These are phyloP conservation scores for Hypoxylon fragiforme DNA, from an alignment of 495 filamentous ascomycete genomes.

Conservation along the genomic window DNA sequence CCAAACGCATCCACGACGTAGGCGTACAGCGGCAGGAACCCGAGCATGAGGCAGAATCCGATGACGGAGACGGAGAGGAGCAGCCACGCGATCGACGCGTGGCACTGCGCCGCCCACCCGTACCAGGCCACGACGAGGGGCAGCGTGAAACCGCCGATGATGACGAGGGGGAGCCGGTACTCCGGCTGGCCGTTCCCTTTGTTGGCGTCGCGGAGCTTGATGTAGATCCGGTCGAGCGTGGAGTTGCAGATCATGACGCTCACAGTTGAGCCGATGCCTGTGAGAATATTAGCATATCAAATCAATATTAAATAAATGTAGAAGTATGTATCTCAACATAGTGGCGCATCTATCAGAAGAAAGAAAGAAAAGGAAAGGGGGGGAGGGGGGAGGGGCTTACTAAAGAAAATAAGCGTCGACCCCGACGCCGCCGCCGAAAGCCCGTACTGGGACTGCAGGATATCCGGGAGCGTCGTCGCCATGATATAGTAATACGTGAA, in stretches of 20 bases:
- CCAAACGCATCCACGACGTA: conserved; percentile 64
- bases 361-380: too few relatives aligned
- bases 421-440: conserved; percentile 52
- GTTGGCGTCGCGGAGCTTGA: conserved; percentile 45
- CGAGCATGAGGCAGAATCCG: conserved; percentile 47
- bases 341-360: too few relatives aligned
- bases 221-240: conserved; percentile 56
- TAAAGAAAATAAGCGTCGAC: conserved; percentile 52
- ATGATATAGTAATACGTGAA: conserved; percentile 60
- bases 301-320: too few relatives aligned
- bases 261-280: conserved; percentile 54
- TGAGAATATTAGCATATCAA: too few relatives aligned
- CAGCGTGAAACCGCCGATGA: conserved; percentile 47
- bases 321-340: too few relatives aligned
- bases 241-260: conserved; percentile 52
- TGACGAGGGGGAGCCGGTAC: conserved; percentile 54
- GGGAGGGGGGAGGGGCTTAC: too few relatives aligned
- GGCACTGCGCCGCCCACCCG: conserved; percentile 51
- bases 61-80: conserved; percentile 44
- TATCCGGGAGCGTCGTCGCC: conserved; percentile 55
- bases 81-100: conserved; percentile 44
- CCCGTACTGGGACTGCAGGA: conserved; percentile 51
- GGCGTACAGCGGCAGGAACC: conserved; percentile 52
- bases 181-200: conserved; percentile 50
- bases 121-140: conserved; percentile 51